Evolutionary conservation across 768 basidiomycete genomes (phyloP).

Genomic region (Pleurotus giganteus): DNA sequence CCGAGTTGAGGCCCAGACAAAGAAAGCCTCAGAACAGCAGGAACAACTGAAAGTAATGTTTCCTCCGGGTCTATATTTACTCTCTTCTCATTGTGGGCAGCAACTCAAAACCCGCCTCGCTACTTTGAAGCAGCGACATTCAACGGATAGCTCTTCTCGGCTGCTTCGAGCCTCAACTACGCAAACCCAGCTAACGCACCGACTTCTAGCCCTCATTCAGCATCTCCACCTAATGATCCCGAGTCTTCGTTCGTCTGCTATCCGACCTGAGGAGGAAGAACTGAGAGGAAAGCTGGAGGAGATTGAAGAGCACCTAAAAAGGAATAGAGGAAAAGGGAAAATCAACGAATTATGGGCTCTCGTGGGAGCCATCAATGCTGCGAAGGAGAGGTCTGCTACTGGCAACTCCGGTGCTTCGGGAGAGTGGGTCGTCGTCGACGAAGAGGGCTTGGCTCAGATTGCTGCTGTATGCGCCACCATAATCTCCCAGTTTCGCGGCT

Average conservation of each 20-base stretch:
- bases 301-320: constrained; percentile 68
- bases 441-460: constrained; percentile 77
- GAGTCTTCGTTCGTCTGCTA: constrained; percentile 67
- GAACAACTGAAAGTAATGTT: constrained; percentile 55
- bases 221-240: constrained; percentile 82
- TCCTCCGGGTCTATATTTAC: neutral
- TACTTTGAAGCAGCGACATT: constrained; percentile 58
- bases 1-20: constrained; percentile 73
- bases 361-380: constrained; percentile 69
- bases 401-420: constrained; percentile 32
- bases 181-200: constrained; percentile 70
- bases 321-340: constrained; percentile 58
- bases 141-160: constrained; percentile 65
- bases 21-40: constrained; percentile 64
- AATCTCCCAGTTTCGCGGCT: constrained; percentile 2
- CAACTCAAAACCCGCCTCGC: constrained; percentile 68
- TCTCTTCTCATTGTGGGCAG: constrained; percentile 23
- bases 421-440: constrained; percentile 86
- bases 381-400: constrained; percentile 46
- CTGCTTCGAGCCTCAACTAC: constrained; percentile 58
- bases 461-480: constrained; percentile 48
- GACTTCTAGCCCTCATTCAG: constrained; percentile 66
- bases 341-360: constrained; percentile 86
- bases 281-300: constrained; percentile 70
- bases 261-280: constrained; percentile 79